Percentiles rank a stretch among this genome's conserved stretches.
These are phyloP conservation scores for Posidonia australis DNA, from an alignment of 106 monocot genomes.

Conservation along the genomic window DNA sequence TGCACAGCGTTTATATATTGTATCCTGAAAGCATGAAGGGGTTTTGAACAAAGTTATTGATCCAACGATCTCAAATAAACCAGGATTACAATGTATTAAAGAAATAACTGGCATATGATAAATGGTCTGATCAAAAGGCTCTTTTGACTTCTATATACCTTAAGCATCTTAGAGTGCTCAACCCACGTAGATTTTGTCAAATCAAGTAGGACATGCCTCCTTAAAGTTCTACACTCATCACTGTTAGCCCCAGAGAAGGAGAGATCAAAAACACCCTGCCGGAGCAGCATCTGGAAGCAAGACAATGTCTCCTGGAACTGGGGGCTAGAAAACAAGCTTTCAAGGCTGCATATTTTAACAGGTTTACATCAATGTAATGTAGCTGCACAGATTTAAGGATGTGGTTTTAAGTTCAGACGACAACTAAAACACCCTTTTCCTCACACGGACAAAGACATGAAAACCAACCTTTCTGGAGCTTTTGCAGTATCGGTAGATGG, in stretches of 20 bases:
- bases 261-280: conserved; percentile 47
- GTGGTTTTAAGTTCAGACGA: neutral
- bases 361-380: neutral
- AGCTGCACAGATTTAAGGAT: neutral
- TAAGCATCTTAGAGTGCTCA: conserved; percentile 35
- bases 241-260: conserved; percentile 18
- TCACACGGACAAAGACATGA: neutral
- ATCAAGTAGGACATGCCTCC: conserved; percentile 38
- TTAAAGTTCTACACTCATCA: conserved; percentile 39
- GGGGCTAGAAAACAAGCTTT: conserved; percentile 46
- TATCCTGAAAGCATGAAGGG: conserved; percentile 29
- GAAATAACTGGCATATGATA: neutral
- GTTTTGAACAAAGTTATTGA: neutral
- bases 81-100: neutral
- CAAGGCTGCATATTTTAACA: conserved; percentile 42
- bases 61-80: neutral
- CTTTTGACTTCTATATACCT: conserved; percentile 29
- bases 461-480: conserved; percentile 45
- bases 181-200: conserved; percentile 46
- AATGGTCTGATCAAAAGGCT: neutral
- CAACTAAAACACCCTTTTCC: neutral
- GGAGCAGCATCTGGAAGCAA: conserved; percentile 56
- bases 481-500: conserved; percentile 46
- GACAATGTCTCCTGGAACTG: conserved; percentile 49
- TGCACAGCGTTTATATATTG: conserved; percentile 10